Evolutionary conservation across 169 alveolate genomes (phyloP).

Genomic region (Ichthyophthirius multifiliis): DNA sequence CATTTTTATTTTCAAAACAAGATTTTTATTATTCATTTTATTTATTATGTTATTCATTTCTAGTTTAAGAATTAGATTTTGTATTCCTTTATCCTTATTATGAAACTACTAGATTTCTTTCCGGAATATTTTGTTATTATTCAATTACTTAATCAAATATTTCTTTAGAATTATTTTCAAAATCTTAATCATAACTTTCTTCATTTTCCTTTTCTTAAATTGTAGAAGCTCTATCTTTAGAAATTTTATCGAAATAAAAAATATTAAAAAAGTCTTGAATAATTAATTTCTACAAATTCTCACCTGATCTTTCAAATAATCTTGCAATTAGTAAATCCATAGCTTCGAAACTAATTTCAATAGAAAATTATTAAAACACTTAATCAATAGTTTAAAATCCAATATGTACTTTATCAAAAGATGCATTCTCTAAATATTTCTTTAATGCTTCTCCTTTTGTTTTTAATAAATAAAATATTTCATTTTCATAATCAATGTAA

Average conservation of each 20-base stretch:
- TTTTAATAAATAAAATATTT: background rate
- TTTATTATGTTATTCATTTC: background rate
- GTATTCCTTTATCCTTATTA: background rate
- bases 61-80: background rate
- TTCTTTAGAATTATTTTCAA: background rate
- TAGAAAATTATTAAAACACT: background rate
- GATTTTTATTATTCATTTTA: background rate
- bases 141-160: background rate
- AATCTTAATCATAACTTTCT: slow-evolving; percentile 3
- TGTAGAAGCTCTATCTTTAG: slow-evolving; percentile 2
- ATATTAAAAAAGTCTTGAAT: background rate
- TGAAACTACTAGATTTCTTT: background rate
- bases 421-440: background rate
- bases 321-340: background rate
- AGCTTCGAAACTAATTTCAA: slow-evolving; percentile 2
- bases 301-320: background rate
- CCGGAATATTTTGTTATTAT: background rate
- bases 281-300: background rate
- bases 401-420: background rate
- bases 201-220: slow-evolving; percentile 2
- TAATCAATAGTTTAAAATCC: background rate
- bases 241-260: background rate
- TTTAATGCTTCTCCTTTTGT: background rate
- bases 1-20: background rate
- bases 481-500: background rate